These are phyloP conservation scores for Ophiostoma triangulosporum DNA, from an alignment of 2,329 filamentous ascomycete genomes.

Conservation along the genomic window DNA sequence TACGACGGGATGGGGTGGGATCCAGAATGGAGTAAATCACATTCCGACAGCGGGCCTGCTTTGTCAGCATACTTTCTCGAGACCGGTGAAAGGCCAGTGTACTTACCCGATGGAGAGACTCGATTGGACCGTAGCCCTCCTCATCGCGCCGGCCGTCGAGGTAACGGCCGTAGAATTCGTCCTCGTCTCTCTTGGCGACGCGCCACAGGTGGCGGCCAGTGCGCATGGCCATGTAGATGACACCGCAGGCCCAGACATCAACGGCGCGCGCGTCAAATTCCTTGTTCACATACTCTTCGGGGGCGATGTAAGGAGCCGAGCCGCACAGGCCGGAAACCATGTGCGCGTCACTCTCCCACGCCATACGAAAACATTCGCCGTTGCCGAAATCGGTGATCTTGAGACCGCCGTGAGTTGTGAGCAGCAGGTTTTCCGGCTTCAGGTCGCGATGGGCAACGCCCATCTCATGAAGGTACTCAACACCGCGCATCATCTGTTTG, in stretches of 20 bases:
- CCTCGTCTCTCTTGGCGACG: constrained; percentile 90
- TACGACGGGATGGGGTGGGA: constrained; percentile 79
- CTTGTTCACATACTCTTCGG: constrained; percentile 87
- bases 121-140: constrained; percentile 90
- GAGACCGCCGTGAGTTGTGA: constrained; percentile 82
- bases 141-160: constrained; percentile 86
- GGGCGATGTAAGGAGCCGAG: constrained; percentile 92
- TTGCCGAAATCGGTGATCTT: constrained; percentile 99
- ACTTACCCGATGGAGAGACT: constrained; percentile 83
- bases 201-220: constrained; percentile 93
- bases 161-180: constrained; percentile 94
- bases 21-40: constrained; percentile 98
- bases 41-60: constrained; percentile 85
- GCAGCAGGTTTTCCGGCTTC: constrained; percentile 89
- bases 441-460: constrained; percentile 92
- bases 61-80: constrained; percentile 11
- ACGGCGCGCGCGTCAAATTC: constrained; percentile 97
- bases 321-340: constrained; percentile 97
- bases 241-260: constrained; percentile 94
- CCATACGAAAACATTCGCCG: constrained; percentile 98
- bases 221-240: constrained; percentile 99
- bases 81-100: constrained; percentile 3
- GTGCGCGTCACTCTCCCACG: constrained; percentile 95
- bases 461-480: constrained; percentile 99
- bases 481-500: constrained; percentile 97